These are phyloP conservation scores for Acanthamoeba royreba DNA, from an alignment of 208 protist genomes.

Conservation along the genomic window DNA sequence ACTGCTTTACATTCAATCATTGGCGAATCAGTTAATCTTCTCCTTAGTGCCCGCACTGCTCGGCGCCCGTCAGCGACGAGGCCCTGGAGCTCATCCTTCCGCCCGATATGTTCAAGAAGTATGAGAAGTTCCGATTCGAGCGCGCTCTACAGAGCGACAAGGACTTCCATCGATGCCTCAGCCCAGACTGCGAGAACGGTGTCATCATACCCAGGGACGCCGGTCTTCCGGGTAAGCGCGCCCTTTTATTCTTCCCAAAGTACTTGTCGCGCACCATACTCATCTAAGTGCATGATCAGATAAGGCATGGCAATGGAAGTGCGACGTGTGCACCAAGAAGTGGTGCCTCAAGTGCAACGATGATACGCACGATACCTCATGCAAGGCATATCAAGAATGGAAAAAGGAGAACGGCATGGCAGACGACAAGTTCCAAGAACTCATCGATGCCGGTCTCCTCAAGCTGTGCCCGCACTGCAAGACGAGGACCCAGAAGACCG, in stretches of 20 bases:
- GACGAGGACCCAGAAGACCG: slow-evolving; percentile 3
- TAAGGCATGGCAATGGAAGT: slow-evolving; percentile 31
- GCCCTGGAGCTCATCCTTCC: slow-evolving; percentile 24
- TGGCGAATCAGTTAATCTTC: too few relatives aligned
- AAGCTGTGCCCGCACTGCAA: slow-evolving; percentile 38
- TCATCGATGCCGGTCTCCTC: neutral
- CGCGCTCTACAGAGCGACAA: slow-evolving; percentile 26
- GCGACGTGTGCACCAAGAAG: slow-evolving; percentile 16
- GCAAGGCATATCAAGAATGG: slow-evolving; percentile 15
- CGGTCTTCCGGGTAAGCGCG: neutral
- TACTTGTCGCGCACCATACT: neutral
- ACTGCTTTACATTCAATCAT: neutral
- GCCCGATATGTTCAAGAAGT: neutral
- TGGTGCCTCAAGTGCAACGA: slow-evolving; percentile 45
- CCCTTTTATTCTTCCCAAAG: neutral
- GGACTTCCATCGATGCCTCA: neutral
- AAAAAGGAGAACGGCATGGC: slow-evolving; percentile 44
- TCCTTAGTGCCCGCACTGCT: neutral
- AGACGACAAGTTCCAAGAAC: slow-evolving; percentile 35
- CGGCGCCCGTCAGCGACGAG: neutral
- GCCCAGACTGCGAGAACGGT: slow-evolving; percentile 32
- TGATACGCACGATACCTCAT: slow-evolving; percentile 12
- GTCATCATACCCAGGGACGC: slow-evolving; percentile 5
- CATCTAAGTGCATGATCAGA: neutral
- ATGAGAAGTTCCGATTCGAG: slow-evolving; percentile 44